Conservation (phyloP, 2,329 filamentous ascomycete species). For the Nemania abortiva region DNA sequence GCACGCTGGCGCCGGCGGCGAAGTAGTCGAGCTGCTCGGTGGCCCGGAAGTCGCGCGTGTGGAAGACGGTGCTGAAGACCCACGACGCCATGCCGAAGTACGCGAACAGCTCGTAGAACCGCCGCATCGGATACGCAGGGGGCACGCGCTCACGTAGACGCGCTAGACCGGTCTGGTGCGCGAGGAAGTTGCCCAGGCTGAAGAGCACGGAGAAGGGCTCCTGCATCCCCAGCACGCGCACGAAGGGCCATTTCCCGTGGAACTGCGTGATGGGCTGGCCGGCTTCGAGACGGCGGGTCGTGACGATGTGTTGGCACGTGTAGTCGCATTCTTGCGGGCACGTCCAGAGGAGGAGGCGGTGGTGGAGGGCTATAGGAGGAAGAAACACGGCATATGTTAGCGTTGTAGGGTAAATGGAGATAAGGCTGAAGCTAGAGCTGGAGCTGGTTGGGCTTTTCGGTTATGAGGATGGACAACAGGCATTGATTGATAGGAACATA, state of each 20-base stretch:
- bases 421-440: not conserved
- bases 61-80: conserved; percentile 91
- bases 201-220: conserved; percentile 95
- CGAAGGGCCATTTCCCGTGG: conserved; percentile 99
- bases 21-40: conserved; percentile 99
- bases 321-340: conserved; percentile 97
- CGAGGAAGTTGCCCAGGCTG: conserved; percentile 89
- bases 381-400: conserved; percentile 20
- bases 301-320: conserved; percentile 94
- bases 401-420: not conserved
- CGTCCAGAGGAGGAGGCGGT: conserved; percentile 89
- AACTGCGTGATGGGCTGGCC: conserved; percentile 84
- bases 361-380: conserved; percentile 75
- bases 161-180: conserved; percentile 81
- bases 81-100: conserved; percentile 86
- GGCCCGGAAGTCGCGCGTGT: conserved; percentile 84
- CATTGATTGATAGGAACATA: conserved; percentile 59
- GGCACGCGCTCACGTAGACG: conserved; percentile 79
- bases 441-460: conserved; percentile 15
- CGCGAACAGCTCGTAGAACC: conserved; percentile 84
- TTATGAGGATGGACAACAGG: conserved; percentile 31
- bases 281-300: conserved; percentile 74
- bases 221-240: conserved; percentile 90
- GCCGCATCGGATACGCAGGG: conserved; percentile 77
- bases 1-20: conserved; percentile 86